Percentiles rank a stretch among this genome's conserved stretches.
Conservation (phyloP, 345 rosid species). For the Dipteronia dyeriana region DNA sequence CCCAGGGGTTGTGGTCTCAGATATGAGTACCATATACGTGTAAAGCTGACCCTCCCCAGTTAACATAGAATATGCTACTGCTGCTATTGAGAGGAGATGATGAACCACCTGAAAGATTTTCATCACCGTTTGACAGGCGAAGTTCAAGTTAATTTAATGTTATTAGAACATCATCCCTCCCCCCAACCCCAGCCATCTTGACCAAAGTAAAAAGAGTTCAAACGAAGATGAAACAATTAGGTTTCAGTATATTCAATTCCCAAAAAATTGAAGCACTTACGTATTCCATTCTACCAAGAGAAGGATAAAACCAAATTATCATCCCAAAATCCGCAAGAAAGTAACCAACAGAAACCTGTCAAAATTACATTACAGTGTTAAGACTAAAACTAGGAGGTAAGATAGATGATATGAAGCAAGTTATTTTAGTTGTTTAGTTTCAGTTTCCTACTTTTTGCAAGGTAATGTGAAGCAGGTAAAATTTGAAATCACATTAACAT, state of each 20-base stretch:
- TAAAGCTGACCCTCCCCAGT: slow-evolving; percentile 78
- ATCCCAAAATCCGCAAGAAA: slow-evolving; percentile 74
- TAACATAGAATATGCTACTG: slow-evolving; percentile 69
- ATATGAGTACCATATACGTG: slow-evolving; percentile 73
- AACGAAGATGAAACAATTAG: background rate
- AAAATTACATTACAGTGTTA: slow-evolving; percentile 9
- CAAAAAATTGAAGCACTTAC: slow-evolving; percentile 42
- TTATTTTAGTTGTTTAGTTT: background rate
- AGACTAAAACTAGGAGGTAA: background rate
- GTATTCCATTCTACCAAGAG: slow-evolving; percentile 83
- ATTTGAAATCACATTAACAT: background rate
- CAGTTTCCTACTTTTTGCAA: background rate
- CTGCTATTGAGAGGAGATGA: slow-evolving; percentile 61
- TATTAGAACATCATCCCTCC: background rate
- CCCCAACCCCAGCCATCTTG: background rate
- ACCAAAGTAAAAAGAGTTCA: background rate
- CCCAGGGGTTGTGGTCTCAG: slow-evolving; percentile 87
- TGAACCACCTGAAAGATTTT: slow-evolving; percentile 61
- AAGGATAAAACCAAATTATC: slow-evolving; percentile 84
- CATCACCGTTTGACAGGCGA: background rate
- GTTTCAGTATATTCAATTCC: background rate
- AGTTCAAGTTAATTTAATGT: background rate
- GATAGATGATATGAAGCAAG: background rate
- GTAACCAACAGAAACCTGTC: slow-evolving; percentile 89
- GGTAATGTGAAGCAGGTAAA: background rate